Evolutionary conservation across 352 stramenopile species (phyloP).

Genomic region (Phytophthora ramorum): DNA sequence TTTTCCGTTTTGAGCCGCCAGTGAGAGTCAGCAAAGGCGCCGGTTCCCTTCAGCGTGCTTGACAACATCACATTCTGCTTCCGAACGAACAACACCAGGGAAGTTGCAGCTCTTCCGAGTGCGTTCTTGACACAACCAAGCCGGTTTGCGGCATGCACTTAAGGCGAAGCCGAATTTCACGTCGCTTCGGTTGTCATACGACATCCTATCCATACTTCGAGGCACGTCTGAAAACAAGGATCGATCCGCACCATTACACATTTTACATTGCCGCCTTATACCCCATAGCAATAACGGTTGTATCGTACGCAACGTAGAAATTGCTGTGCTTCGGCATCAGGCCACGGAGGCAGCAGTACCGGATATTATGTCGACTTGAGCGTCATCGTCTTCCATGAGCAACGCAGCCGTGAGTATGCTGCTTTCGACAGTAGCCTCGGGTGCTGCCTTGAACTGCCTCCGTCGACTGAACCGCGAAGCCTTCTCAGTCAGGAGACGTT

Average conservation of each 20-base stretch:
- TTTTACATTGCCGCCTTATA: neutral
- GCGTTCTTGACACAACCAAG: slow-evolving; percentile 20
- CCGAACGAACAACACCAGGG: neutral
- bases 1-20: neutral
- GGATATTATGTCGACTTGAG: neutral
- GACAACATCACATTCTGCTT: slow-evolving; percentile 13
- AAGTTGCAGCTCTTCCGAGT: neutral
- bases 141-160: slow-evolving; percentile 1
- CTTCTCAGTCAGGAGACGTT: slow-evolving; percentile 37
- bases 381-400: slow-evolving; percentile 23
- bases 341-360: slow-evolving; percentile 19
- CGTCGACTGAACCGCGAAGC: slow-evolving; percentile 18
- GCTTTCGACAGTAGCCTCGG: slow-evolving; percentile 8
- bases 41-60: slow-evolving; percentile 10
- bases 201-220: no score
- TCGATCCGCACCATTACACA: neutral
- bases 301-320: no score
- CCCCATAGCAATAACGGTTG: no score
- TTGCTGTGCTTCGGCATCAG: no score
- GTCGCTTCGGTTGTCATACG: no score
- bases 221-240: no score
- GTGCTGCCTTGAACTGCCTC: slow-evolving; percentile 18
- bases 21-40: neutral
- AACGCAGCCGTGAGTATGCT: slow-evolving; percentile 21
- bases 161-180: no score